Percentiles rank a stretch among this genome's conserved stretches.
Evolutionary conservation across 495 filamentous ascomycete genomes (phyloP).

Genomic region (Podospora pseudopauciseta): DNA sequence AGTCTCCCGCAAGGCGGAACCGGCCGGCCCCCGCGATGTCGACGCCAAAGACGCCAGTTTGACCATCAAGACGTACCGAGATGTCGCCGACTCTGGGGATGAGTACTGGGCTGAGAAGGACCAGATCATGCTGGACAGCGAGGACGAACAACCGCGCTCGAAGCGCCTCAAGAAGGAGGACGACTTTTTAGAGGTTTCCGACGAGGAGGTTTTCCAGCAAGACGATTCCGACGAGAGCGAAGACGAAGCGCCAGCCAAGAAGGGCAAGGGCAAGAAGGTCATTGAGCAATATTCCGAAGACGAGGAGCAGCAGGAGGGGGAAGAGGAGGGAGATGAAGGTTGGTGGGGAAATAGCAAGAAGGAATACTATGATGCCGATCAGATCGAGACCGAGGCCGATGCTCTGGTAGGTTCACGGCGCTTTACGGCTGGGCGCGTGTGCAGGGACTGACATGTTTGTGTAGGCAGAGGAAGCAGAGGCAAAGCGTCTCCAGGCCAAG

Average conservation of each 20-base stretch:
- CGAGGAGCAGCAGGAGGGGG: conserved; percentile 47
- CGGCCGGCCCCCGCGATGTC: conserved; percentile 46
- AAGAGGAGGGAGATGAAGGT: conserved; percentile 69
- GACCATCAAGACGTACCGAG: conserved; percentile 66
- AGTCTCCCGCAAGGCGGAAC: conserved; percentile 47
- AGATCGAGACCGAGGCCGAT: conserved; percentile 86
- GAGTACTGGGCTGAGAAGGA: conserved; percentile 83
- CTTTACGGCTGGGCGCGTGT: not conserved
- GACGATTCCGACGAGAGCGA: conserved; percentile 50
- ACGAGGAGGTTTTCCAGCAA: conserved; percentile 71
- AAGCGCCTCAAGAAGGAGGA: conserved; percentile 71
- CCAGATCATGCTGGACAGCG: conserved; percentile 78
- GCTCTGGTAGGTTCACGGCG: conserved; percentile 48
- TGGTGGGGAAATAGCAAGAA: conserved; percentile 85
- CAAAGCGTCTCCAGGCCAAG: conserved; percentile 81
- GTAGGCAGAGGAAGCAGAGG: conserved; percentile 82
- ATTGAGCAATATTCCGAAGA: conserved; percentile 40
- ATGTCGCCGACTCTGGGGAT: conserved; percentile 89
- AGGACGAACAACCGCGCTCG: conserved; percentile 69
- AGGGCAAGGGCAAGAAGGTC: conserved; percentile 26
- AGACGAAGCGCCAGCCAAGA: conserved; percentile 23
- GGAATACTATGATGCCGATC: conserved; percentile 88
- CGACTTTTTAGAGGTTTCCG: conserved; percentile 61
- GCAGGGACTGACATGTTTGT: not conserved
- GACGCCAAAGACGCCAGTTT: conserved; percentile 53